These are phyloP conservation scores for Daldinia sp. DNA, from an alignment of 2,329 filamentous ascomycete species.

Conservation along the genomic window DNA sequence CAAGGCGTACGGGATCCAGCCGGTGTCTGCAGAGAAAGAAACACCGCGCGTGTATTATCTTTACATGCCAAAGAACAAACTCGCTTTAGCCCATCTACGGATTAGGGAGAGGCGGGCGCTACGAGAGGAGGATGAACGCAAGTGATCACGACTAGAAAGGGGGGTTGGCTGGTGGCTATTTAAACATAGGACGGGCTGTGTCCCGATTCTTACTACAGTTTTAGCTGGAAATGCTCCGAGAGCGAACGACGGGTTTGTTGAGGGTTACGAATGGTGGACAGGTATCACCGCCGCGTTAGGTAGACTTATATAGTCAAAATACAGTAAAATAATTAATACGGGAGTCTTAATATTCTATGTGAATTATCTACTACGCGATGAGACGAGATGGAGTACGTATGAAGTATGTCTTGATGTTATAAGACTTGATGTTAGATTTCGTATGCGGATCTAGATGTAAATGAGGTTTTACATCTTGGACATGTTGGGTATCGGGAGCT, in stretches of 20 bases:
- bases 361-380: no score
- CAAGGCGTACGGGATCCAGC: constrained; percentile 13
- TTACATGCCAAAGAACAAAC: constrained; percentile 10
- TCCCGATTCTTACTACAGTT: constrained; percentile 5
- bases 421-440: no score
- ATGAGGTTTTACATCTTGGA: no score
- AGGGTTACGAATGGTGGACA: constrained; percentile 19
- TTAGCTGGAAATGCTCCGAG: constrained; percentile 12
- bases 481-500: no score
- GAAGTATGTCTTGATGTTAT: no score
- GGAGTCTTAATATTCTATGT: no score
- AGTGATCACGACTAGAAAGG: constrained; percentile 25
- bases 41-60: constrained; percentile 21
- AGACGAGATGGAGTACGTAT: no score
- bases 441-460: no score
- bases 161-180: background rate
- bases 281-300: constrained; percentile 29
- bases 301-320: constrained; percentile 31
- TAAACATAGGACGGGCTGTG: constrained; percentile 14
- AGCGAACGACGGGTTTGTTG: background rate
- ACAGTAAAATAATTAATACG: constrained; percentile 30
- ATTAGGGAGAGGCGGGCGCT: constrained; percentile 6
- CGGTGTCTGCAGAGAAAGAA: constrained; percentile 26
- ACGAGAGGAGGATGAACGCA: constrained; percentile 34
- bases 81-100: background rate